phyloP scores from a whole-genome alignment of 2,329 filamentous ascomycete genomes.

The Penicillium freii region DNA sequence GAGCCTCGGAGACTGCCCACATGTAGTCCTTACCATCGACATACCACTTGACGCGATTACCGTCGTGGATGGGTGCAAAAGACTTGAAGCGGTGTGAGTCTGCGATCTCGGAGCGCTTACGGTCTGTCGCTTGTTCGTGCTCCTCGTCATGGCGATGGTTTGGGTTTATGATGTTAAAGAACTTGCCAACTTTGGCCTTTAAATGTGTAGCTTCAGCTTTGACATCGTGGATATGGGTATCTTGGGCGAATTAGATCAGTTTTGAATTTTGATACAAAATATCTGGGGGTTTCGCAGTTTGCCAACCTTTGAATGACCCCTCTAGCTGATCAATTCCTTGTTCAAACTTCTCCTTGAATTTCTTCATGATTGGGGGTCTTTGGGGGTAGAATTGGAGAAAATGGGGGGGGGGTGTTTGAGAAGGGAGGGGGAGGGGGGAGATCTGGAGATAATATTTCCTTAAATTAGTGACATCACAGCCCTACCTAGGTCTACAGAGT shows the following conservation, averaged over 20 bases:
- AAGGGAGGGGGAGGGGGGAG: neutral
- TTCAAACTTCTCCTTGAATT: constrained; percentile 26
- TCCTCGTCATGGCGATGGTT: constrained; percentile 93
- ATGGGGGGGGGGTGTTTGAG: neutral
- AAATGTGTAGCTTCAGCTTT: constrained; percentile 57
- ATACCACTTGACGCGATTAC: constrained; percentile 93
- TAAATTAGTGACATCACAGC: constrained; percentile 14
- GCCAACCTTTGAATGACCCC: constrained; percentile 29
- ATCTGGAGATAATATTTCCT: constrained; percentile 4
- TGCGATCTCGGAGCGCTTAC: constrained; percentile 69
- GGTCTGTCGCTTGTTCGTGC: constrained; percentile 80
- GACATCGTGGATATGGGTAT: constrained; percentile 39
- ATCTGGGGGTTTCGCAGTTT: neutral
- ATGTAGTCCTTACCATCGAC: constrained; percentile 95
- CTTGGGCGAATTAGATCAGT: constrained; percentile 19
- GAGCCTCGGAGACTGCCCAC: constrained; percentile 84
- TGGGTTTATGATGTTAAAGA: constrained; percentile 69
- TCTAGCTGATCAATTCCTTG: constrained; percentile 24
- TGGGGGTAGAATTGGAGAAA: constrained; percentile 1
- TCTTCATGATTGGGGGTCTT: constrained; percentile 22
- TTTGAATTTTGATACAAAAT: neutral
- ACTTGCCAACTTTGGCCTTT: constrained; percentile 64
- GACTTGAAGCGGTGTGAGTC: constrained; percentile 81
- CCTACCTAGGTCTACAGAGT: constrained; percentile 5
- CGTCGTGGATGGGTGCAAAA: constrained; percentile 81